Conservation (phyloP, 768 basidiomycete genomes). For the Hypholoma fasciculare region DNA sequence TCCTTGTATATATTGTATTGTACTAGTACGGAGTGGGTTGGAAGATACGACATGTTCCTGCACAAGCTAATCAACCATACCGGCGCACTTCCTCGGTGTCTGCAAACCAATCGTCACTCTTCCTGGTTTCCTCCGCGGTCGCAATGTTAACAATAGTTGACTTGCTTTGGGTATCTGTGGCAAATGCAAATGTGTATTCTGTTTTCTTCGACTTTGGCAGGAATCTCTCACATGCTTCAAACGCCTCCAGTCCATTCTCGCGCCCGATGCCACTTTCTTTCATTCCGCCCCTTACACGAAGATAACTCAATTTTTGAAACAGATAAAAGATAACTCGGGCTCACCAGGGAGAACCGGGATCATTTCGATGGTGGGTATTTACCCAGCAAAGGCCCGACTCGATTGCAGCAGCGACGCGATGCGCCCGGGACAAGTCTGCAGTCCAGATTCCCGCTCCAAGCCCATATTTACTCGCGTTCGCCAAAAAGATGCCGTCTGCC, state of each 20-base stretch:
- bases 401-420: constrained; percentile 68
- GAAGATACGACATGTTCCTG: constrained; percentile 3
- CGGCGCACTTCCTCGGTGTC: constrained; percentile 51
- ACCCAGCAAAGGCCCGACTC: constrained; percentile 84
- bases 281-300: constrained; percentile 68
- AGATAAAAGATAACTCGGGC: constrained; percentile 11
- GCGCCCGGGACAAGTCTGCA: constrained; percentile 68
- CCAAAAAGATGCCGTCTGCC: constrained; percentile 62
- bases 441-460: constrained; percentile 86
- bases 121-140: constrained; percentile 53
- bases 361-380: constrained; percentile 88
- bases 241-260: constrained; percentile 84
- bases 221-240: constrained; percentile 65
- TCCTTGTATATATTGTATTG: constrained; percentile 17
- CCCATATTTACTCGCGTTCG: constrained; percentile 79
- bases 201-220: not conserved
- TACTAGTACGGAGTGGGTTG: constrained; percentile 17
- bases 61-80: constrained; percentile 55
- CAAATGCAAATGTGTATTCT: not conserved
- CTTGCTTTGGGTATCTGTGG: constrained; percentile 80
- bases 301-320: not conserved
- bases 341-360: constrained; percentile 87
- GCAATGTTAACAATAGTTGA: constrained; percentile 79
- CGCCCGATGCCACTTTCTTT: constrained; percentile 87
- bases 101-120: constrained; percentile 78